Percentiles rank a stretch among this genome's conserved stretches.
Conservation (phyloP, 2,329 filamentous ascomycete genomes). For the Cadophora gregata region DNA sequence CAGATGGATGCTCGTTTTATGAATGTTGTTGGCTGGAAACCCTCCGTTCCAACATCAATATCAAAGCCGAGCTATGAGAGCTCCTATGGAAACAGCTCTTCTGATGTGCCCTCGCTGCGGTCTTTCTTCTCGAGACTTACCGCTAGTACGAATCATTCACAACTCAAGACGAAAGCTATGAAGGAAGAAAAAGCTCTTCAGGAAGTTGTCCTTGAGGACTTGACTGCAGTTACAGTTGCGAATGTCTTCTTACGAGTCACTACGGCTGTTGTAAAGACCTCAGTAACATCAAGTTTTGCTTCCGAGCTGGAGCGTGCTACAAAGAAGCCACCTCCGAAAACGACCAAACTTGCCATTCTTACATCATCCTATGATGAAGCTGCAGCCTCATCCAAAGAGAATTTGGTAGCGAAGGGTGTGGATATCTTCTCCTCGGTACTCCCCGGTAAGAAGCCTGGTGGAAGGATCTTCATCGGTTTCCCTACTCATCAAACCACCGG, state of each 20-base stretch:
- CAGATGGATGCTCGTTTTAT: slow-evolving; percentile 93
- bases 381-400: slow-evolving; percentile 56
- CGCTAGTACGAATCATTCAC: slow-evolving; percentile 56
- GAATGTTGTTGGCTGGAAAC: slow-evolving; percentile 85
- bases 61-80: slow-evolving; percentile 39
- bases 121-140: slow-evolving; percentile 85
- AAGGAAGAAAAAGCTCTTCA: slow-evolving; percentile 69
- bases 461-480: slow-evolving; percentile 95
- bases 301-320: slow-evolving; percentile 92
- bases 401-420: slow-evolving; percentile 59
- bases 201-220: slow-evolving; percentile 69
- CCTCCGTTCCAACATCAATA: slow-evolving; percentile 52
- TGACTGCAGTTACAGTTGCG: slow-evolving; percentile 72
- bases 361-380: slow-evolving; percentile 92
- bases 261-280: slow-evolving; percentile 81
- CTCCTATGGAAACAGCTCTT: slow-evolving; percentile 53
- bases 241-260: slow-evolving; percentile 90
- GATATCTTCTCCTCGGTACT: slow-evolving; percentile 92
- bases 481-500: slow-evolving; percentile 97
- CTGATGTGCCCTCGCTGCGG: slow-evolving; percentile 68
- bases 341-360: slow-evolving; percentile 83
- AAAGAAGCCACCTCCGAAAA: slow-evolving; percentile 93
- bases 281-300: slow-evolving; percentile 73
- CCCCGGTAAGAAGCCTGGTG: slow-evolving; percentile 80
- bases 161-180: slow-evolving; percentile 59